Base-by-base conservation (phyloP, 2,329 filamentous ascomycete species). In the Aspergillus texensis region DNA sequence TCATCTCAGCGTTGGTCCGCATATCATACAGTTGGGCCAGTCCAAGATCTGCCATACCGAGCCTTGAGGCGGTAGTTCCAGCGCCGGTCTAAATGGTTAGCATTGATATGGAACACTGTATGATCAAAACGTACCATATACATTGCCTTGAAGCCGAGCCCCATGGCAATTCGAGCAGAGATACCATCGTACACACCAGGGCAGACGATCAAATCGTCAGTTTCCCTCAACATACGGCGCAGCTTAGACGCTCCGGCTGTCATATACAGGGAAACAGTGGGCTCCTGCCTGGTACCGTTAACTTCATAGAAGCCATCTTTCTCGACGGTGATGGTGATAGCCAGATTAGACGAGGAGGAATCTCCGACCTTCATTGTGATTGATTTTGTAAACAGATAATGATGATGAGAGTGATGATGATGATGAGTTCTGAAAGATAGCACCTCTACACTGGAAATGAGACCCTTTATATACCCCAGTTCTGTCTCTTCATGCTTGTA, bases 141-240 rank as follows among this genome's bases (percentile, higher is more conserved):
- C 45, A 91, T 73, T 61, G 82, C 84, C 54, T 89, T 84, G 63
- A 89, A 90, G 6, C 88, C 88, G n/a, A 86, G 80, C 48, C 82
- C 78, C 26, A 89, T 79, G 1, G 88, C 88, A 62, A 91, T 84
- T 1, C 88, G 81, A 0, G 89, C 88, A 2, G 86, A 87, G 60
- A 90, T 83, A 14, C 89, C 89, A 79, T 91, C 89, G 71, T 90
- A 90, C 2, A 91, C 88, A 36, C 89, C 88, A 0, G 88, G 88
- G 58, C 85, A 87, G 3, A 89, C 81, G 45, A 91, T 74, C 58
- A 75, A 55, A 5, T 73, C 71, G 32, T 71, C 69, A 3, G 71
- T 71, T 11, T 75, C 72, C 8, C 65, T 68, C 5, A 75, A 60
- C 63, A 72, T 69, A 3, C 69, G 67, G 10, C 73, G 73, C 43